A percentile compares a stretch with the other conserved stretches of the same genome.
These are phyloP conservation scores for Aquanectria penicillioides DNA, from an alignment of 2,329 filamentous ascomycete species.

Conservation along the genomic window DNA sequence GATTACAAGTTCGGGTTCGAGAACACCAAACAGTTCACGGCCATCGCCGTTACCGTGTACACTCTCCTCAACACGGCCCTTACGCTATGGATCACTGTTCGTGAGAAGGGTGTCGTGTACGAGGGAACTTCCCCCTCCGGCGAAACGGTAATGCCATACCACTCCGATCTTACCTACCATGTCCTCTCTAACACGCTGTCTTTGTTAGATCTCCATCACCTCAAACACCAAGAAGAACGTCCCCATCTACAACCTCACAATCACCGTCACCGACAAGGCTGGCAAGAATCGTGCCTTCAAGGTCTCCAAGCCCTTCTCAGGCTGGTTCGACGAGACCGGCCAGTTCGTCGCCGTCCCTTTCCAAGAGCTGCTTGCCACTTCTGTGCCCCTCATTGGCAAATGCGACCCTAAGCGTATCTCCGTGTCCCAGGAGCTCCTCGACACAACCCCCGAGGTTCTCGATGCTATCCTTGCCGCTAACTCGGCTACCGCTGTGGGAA, in stretches of 20 bases:
- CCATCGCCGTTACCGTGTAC: slow-evolving; percentile 82
- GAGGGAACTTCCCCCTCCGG: slow-evolving; percentile 74
- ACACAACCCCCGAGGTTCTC: slow-evolving; percentile 58
- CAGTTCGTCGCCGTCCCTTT: slow-evolving; percentile 80
- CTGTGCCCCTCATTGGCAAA: slow-evolving; percentile 71
- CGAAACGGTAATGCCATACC: slow-evolving; percentile 65
- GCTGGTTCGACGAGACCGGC: slow-evolving; percentile 80
- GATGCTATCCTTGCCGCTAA: slow-evolving; percentile 57
- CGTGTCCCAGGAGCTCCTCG: slow-evolving; percentile 49
- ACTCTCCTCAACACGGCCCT: slow-evolving; percentile 80
- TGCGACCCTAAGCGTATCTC: slow-evolving; percentile 70
- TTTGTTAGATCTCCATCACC: slow-evolving; percentile 74
- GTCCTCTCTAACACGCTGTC: slow-evolving; percentile 23
- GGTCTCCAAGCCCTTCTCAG: slow-evolving; percentile 72
- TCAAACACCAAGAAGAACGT: slow-evolving; percentile 81
- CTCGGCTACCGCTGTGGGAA: slow-evolving; percentile 39
- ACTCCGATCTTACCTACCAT: not conserved
- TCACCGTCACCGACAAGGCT: slow-evolving; percentile 61
- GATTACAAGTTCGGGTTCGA: slow-evolving; percentile 95
- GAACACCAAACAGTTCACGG: slow-evolving; percentile 81
- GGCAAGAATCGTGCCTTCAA: slow-evolving; percentile 57
- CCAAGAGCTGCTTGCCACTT: slow-evolving; percentile 79
- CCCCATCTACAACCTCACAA: slow-evolving; percentile 80
- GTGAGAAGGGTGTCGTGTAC: slow-evolving; percentile 87
- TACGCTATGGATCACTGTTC: slow-evolving; percentile 84